Base-by-base conservation (phyloP, 2,329 filamentous ascomycete species). In the Microcyclosporella mali region DNA sequence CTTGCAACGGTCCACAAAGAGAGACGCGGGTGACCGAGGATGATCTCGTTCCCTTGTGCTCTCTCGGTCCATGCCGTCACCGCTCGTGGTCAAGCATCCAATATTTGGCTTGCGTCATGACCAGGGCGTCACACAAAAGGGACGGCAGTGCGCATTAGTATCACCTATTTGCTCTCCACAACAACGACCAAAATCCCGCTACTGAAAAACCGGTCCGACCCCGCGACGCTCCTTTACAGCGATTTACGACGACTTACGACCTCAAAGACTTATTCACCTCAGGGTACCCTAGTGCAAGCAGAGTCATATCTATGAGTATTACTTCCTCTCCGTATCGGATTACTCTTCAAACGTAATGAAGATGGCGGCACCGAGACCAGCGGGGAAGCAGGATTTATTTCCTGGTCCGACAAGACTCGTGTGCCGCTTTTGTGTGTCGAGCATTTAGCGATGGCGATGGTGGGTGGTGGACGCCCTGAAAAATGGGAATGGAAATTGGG, bases 1-100 rank as follows among this genome's bases (percentile, higher is more conserved):
- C 62, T 64, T 67, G 66, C 67, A 67, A 66, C 68, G 69, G 69
- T 52, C 40, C 51, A 56, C 46, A 52, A 39, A 47, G 35, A 21
- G 40, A 28, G 44, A 50, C 46, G 49, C 45, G 41, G 46, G 21
- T 25, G 21, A 25, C 21, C 21, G 21, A 25, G 9, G 21, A 45
- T 47, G 40, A 44, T 41, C 45, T 31, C 16, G 16, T 37, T 35
- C 30, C 30, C 29, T 34, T 42, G n/a, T n/a, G 41, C 41, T 39
- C 27, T 35, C 27, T 25, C 39, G 30, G 28, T 15, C 32, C 19
- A 46, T 47, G 43, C 41, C 41, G 41, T 46, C 44, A 37, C 42
- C 46, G 37, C 49, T 44, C 47, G 46, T 47, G 43, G 41, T 12
- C 25, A 18, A 30, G 45, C 43, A 50, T 41, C 46, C 46, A 51